phyloP scores from a whole-genome alignment of 2,329 filamentous ascomycete species.

The Penicillium brasilianum region DNA sequence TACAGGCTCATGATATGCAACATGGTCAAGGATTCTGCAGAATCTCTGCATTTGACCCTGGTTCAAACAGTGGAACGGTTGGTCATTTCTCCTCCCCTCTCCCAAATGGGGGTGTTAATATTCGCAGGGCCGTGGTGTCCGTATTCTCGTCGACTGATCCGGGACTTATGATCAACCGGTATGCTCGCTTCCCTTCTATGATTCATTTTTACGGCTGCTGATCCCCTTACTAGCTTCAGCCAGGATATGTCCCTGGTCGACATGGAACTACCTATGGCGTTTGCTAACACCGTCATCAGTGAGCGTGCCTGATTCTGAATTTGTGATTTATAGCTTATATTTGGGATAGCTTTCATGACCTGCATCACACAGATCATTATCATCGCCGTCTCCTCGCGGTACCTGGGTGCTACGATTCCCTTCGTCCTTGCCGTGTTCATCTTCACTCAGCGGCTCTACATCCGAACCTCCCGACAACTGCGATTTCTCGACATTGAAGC shows the following conservation, averaged over 20 bases:
- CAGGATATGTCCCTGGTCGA: conserved; percentile 1
- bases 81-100: neutral
- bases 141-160: neutral
- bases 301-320: neutral
- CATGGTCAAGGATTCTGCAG: conserved; percentile 3
- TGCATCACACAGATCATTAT: neutral
- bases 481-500: neutral
- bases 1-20: conserved; percentile 4
- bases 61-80: neutral
- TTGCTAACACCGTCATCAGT: conserved; percentile 1
- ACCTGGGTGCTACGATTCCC: neutral
- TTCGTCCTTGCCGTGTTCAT: neutral
- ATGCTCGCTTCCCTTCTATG: neutral
- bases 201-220: neutral
- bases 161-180: neutral
- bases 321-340: neutral
- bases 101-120: neutral
- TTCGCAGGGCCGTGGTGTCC: neutral
- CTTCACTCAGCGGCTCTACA: neutral
- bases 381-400: neutral
- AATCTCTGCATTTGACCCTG: neutral
- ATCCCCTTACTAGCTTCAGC: neutral
- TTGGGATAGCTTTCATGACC: conserved; percentile 1
- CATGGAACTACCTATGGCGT: neutral
- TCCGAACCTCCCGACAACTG: neutral